A percentile compares a stretch with the other conserved stretches of the same genome.
Evolutionary conservation across 148 eudicot genomes (phyloP).

Genomic region (Selenicereus undatus): DNA sequence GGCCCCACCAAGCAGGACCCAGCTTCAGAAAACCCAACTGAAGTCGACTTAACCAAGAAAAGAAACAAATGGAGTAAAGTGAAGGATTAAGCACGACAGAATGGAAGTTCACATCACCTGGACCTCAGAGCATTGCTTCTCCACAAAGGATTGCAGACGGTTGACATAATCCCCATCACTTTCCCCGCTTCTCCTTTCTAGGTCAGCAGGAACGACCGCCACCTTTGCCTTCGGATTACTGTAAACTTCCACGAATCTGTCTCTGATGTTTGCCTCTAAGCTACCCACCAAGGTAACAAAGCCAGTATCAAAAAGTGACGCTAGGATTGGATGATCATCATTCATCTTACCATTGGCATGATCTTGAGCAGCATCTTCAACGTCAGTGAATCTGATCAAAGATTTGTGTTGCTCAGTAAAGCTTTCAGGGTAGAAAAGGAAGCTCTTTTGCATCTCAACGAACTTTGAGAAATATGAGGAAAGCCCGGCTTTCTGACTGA

Average conservation of each 20-base stretch:
- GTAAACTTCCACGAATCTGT: slow-evolving; percentile 66
- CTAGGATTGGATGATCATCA: slow-evolving; percentile 72
- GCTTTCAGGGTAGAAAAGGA: slow-evolving; percentile 53
- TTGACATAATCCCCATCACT: slow-evolving; percentile 64
- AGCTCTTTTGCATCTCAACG: slow-evolving; percentile 82
- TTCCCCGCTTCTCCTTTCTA: slow-evolving; percentile 75
- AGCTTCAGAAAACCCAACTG: too few relatives aligned
- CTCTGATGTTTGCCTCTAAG: slow-evolving; percentile 72
- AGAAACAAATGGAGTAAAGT: background rate
- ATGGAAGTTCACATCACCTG: slow-evolving; percentile 49
- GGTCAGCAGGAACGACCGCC: slow-evolving; percentile 82
- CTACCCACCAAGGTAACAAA: slow-evolving; percentile 55
- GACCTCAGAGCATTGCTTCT: slow-evolving; percentile 86
- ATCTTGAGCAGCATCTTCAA: slow-evolving; percentile 57
- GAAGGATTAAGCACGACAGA: background rate
- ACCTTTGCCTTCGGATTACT: slow-evolving; percentile 86
- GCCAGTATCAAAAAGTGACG: slow-evolving; percentile 55
- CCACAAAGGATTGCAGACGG: slow-evolving; percentile 72
- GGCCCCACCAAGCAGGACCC: too few relatives aligned
- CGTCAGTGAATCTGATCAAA: slow-evolving; percentile 65
- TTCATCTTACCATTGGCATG: slow-evolving; percentile 39
- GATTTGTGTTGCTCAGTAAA: slow-evolving; percentile 49
- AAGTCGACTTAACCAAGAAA: background rate
- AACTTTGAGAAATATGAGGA: slow-evolving; percentile 71
- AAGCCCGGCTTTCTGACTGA: slow-evolving; percentile 83